These are phyloP conservation scores for Solanum neorickii DNA, from an alignment of 257 asterid genomes.

Conservation along the genomic window DNA sequence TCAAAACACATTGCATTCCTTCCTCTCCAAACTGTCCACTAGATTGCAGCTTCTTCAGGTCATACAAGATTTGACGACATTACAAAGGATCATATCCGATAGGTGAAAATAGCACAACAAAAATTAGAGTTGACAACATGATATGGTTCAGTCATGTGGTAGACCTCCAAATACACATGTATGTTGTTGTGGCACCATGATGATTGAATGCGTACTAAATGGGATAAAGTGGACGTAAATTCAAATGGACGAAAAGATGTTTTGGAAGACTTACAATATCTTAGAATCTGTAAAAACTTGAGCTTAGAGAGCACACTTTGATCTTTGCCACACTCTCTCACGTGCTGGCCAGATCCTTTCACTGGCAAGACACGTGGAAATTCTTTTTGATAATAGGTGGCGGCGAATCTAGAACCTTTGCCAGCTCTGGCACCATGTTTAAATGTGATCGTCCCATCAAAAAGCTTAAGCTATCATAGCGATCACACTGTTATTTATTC, in stretches of 20 bases:
- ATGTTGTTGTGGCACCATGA: not conserved
- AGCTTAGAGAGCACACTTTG: not conserved
- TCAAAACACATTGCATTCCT: not conserved
- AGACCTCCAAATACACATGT: not conserved
- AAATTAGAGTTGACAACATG: not conserved
- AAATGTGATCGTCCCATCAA: not conserved
- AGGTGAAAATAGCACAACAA: not conserved
- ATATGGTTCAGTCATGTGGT: not conserved
- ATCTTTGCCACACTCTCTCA: not conserved
- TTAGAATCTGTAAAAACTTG: not conserved
- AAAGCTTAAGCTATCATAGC: not conserved
- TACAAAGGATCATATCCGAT: not conserved
- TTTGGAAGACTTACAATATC: not conserved
- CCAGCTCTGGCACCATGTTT: not conserved
- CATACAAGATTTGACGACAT: not conserved
- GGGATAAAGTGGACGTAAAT: not conserved
- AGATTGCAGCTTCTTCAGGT: not conserved
- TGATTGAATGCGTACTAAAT: not conserved
- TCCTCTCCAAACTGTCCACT: not conserved
- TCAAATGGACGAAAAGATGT: not conserved
- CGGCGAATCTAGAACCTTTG: not conserved
- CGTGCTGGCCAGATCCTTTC: not conserved
- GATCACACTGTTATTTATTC: not conserved
- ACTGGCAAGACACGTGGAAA: not conserved
- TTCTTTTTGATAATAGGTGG: not conserved